Conservation (phyloP, 306 rosid species). For the Rosa rugosa region DNA sequence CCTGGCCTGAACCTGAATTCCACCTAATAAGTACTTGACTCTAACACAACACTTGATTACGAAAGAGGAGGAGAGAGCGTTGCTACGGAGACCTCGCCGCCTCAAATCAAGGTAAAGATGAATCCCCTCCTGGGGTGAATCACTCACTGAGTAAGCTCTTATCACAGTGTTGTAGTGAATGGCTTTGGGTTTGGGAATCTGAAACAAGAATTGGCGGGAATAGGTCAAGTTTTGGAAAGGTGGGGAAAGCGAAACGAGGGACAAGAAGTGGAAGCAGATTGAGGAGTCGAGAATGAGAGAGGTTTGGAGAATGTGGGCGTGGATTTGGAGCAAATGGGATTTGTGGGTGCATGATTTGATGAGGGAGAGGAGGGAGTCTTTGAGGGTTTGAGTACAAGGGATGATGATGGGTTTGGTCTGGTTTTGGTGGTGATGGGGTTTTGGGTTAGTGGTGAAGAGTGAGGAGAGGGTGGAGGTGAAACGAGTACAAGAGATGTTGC, state of each 20-base stretch:
- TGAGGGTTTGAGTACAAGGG: slow-evolving; percentile 16
- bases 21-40: slow-evolving; percentile 41
- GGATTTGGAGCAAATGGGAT: slow-evolving; percentile 69
- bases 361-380: slow-evolving; percentile 39
- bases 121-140: slow-evolving; percentile 56
- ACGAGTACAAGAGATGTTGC: background rate
- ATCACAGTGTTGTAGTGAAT: slow-evolving; percentile 66
- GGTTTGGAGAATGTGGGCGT: slow-evolving; percentile 57
- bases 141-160: slow-evolving; percentile 57
- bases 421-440: slow-evolving; percentile 20
- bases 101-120: slow-evolving; percentile 52
- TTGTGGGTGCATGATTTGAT: slow-evolving; percentile 48
- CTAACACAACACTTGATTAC: slow-evolving; percentile 61
- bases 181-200: slow-evolving; percentile 37
- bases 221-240: slow-evolving; percentile 46
- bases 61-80: slow-evolving; percentile 62
- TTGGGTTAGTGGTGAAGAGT: background rate
- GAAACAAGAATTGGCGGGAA: slow-evolving; percentile 54
- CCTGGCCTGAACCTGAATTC: slow-evolving; percentile 68
- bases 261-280: slow-evolving; percentile 56
- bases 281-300: slow-evolving; percentile 47
- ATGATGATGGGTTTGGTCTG: slow-evolving; percentile 17
- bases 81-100: slow-evolving; percentile 38
- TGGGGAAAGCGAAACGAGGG: slow-evolving; percentile 55
- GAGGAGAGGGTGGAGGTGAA: background rate